A percentile compares a stretch with the other conserved stretches of the same genome.
phyloP scores from a whole-genome alignment of 257 asterid genomes.

The Linaria vulgaris region DNA sequence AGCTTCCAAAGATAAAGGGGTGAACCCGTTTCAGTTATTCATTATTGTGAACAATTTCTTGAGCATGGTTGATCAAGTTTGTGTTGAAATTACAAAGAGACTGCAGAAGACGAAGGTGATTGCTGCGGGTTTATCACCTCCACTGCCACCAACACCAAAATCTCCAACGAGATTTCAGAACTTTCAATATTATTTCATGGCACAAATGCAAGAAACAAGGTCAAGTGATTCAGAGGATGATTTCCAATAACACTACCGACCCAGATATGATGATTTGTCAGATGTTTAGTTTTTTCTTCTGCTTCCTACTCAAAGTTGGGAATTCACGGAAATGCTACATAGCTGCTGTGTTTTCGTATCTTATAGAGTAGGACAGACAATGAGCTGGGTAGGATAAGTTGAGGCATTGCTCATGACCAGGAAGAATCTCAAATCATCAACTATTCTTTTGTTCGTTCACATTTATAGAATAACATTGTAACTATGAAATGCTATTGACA shows the following conservation, averaged over 20 bases:
- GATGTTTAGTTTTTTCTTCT: not conserved
- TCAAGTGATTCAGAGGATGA: slow-evolving; percentile 79
- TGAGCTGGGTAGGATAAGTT: no score
- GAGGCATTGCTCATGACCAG: no score
- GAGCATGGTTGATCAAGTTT: slow-evolving; percentile 62
- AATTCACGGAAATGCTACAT: not conserved
- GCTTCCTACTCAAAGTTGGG: no score
- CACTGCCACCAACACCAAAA: slow-evolving; percentile 48
- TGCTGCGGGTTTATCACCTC: slow-evolving; percentile 44
- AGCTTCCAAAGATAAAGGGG: slow-evolving; percentile 39
- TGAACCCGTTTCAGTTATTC: slow-evolving; percentile 56
- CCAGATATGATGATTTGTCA: not conserved
- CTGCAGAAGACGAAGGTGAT: slow-evolving; percentile 34
- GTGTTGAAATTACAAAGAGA: slow-evolving; percentile 51
- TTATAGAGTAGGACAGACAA: no score
- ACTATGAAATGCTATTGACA: no score
- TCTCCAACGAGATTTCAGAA: slow-evolving; percentile 59
- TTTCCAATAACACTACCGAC: slow-evolving; percentile 31
- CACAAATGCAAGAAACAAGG: slow-evolving; percentile 33
- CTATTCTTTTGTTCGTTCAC: no score
- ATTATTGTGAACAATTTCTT: slow-evolving; percentile 66
- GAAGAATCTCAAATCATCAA: no score
- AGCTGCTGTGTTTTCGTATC: no score
- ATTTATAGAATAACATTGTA: no score
- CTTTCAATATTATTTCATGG: slow-evolving; percentile 47